Evolutionary conservation across 2,329 filamentous ascomycete genomes (phyloP), one percentile per base, ranked within the genome.

Genomic region (Corniculantispora saksenae): DNA sequence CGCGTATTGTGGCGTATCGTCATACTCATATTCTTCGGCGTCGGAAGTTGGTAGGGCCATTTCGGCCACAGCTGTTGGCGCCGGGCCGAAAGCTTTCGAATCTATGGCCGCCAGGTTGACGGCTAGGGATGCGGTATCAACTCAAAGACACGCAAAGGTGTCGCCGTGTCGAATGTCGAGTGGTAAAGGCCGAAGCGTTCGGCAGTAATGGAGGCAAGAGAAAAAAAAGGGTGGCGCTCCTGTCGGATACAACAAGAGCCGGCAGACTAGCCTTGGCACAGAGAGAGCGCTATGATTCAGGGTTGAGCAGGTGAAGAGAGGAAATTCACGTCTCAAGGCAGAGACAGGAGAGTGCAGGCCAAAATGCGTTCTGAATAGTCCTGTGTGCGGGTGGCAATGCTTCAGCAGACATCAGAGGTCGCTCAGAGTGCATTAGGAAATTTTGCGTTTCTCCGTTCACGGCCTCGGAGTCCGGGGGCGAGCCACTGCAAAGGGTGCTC

Each of bases 11-110:
- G 1, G 38, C n/a, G 40, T 15, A 35, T 55, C 32, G 53, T 83
- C 86, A 75, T 82, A 90, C 87, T 89, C 87, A 77, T 89, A 89
- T 72, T 89, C 87, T 77, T 89, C 86, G 73, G 80, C 82, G 79
- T 87, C 86, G 81, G 83, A 83, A 82, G 80, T 85, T 79, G 86
- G 86, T 85, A 88, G 86, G 85, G 86, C 86, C 87, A 89, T 90
- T 77, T 83, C 82, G 85, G 86, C 87, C 85, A 84, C 86, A 84
- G 84, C 87, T 83, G 82, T 82, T 80, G 85, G 82, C 81, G 84
- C 85, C 83, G 83, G 83, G 84, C 86, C 85, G 82, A 85, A 83
- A 71, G 82, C 76, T 75, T 83, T 83, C 69, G 84, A 80, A 80
- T 87, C 84, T 78, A 89, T 82, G 80, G 85, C 84, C 75, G 79